These are phyloP conservation scores for Calonectria leucothoes DNA, from an alignment of 2,329 filamentous ascomycete species.

Conservation along the genomic window DNA sequence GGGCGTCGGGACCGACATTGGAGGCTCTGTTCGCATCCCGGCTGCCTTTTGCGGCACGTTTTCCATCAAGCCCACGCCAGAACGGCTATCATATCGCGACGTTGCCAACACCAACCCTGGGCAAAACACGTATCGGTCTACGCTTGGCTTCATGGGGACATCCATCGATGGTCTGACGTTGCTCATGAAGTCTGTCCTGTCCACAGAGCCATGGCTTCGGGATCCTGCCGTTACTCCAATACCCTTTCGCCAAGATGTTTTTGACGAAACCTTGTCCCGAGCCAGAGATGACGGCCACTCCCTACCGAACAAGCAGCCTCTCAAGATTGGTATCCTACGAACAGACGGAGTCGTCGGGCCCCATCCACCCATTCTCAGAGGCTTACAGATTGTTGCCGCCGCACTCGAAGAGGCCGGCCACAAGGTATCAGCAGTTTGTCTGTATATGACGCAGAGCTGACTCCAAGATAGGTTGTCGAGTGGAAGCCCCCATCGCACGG, in stretches of 20 bases:
- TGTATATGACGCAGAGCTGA: not conserved
- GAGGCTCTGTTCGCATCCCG: constrained; percentile 47
- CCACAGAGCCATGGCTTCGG: constrained; percentile 71
- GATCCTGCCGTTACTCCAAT: constrained; percentile 75
- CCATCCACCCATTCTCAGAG: constrained; percentile 67
- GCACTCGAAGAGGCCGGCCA: constrained; percentile 48
- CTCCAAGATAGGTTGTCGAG: constrained; percentile 43
- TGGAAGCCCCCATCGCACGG: constrained; percentile 28
- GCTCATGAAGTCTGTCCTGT: constrained; percentile 66
- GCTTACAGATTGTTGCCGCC: constrained; percentile 2
- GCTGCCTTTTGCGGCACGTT: constrained; percentile 41
- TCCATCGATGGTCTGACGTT: constrained; percentile 66
- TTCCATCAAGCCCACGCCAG: constrained; percentile 33
- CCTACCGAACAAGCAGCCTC: constrained; percentile 38
- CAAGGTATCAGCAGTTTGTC: constrained; percentile 43
- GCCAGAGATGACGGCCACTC: constrained; percentile 7
- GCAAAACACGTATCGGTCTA: constrained; percentile 71
- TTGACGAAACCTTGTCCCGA: constrained; percentile 52
- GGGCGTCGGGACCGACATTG: constrained; percentile 52
- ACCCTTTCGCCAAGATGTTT: constrained; percentile 68
- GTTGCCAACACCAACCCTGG: constrained; percentile 54
- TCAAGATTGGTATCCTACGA: constrained; percentile 66
- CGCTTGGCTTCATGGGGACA: constrained; percentile 72
- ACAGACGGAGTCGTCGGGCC: constrained; percentile 62
- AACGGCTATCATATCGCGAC: constrained; percentile 31